Evolutionary conservation across 2,329 filamentous ascomycete genomes (phyloP), one percentile per base, ranked within the genome.

Genomic region (Rugonectria rugulosa): DNA sequence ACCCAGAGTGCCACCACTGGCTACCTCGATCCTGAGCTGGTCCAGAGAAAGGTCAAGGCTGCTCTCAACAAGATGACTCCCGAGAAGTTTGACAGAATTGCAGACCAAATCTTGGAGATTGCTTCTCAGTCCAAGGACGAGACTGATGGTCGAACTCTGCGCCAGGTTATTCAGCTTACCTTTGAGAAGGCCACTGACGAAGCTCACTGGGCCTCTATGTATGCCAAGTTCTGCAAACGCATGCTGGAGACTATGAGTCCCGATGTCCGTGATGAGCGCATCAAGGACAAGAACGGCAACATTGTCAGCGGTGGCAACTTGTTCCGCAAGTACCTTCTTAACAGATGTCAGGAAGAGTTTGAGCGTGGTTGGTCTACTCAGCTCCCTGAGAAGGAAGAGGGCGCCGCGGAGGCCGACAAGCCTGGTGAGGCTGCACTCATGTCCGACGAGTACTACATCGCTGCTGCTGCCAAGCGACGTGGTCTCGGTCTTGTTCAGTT

Each of bases 61-160:
- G 91, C 91, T 59, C 81, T 99, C 69, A 99, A 99, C 87, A 99
- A 99, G 89, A 98, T 99, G 95, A 98, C 95, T 0, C 95, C 95
- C 0, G 95, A 99, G 79, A 99, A 98, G 72, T 99, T 99, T 69
- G 93, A 97, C 73, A 92, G 89, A 79, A 97, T 99, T 65, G 87
- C 95, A 6, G 90, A 93, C 60, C 92, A 97, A 74, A 97, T 99
- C 60, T 84, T 99, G 24, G 83, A 87, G 49, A 99, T 99, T 72
- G 92, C 94, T 23, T 90, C 87, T 19, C 95, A 99, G 74, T 98
- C 94, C 49, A 97, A 97, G 83, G 90, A 96, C 67, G 95, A 99
- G 78, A 85, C 86, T 19, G 95, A 99, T 69, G 95, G 95, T 38
- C 91, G 94, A 55, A 98, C 95, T 7, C 84, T 99, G 45, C 90